A percentile compares a stretch with the other conserved stretches of the same genome.
These are phyloP conservation scores for Botryobasidium botryosum DNA, from an alignment of 768 basidiomycete genomes.

Conservation along the genomic window DNA sequence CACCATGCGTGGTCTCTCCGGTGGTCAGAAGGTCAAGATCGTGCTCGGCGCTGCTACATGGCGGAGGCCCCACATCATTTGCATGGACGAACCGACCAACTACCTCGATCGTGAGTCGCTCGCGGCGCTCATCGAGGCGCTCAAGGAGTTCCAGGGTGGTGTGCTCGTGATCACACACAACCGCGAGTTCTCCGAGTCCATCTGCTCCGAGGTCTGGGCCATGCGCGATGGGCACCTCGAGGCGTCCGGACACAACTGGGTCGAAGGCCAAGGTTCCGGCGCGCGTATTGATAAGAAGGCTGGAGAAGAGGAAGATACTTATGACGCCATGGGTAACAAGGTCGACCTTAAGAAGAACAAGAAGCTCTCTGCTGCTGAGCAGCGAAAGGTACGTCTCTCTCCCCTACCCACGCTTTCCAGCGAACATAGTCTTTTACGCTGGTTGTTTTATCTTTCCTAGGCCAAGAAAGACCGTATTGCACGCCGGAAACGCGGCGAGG, in stretches of 20 bases:
- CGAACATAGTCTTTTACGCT: too few species aligned
- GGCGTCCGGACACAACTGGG: conserved; percentile 98
- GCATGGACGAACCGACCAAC: conserved; percentile 74
- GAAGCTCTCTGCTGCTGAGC: conserved; percentile 70
- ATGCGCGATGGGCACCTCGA: conserved; percentile 95
- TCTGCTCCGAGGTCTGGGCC: conserved; percentile 98
- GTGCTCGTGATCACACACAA: conserved; percentile 96
- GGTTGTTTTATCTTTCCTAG: too few species aligned
- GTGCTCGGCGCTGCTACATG: conserved; percentile 96
- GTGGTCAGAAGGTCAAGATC: conserved; percentile 99
- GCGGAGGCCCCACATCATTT: conserved; percentile 96
- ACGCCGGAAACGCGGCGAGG: conserved; percentile 74
- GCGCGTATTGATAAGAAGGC: conserved; percentile 87
- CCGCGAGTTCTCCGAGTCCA: conserved; percentile 96
- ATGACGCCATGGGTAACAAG: conserved; percentile 99
- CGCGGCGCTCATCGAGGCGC: conserved; percentile 93
- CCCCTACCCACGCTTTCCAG: too few species aligned
- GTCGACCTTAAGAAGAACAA: conserved; percentile 68
- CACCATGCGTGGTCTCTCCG: conserved; percentile 96
- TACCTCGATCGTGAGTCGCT: conserved; percentile 99
- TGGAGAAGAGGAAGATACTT: conserved; percentile 78
- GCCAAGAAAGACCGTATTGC: conserved; percentile 95
- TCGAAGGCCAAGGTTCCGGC: conserved; percentile 94
- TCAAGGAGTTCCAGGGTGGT: conserved; percentile 98
- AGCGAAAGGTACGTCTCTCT: too few species aligned